Base-by-base conservation (phyloP, 345 rosid species). In the Acer saccharum region DNA sequence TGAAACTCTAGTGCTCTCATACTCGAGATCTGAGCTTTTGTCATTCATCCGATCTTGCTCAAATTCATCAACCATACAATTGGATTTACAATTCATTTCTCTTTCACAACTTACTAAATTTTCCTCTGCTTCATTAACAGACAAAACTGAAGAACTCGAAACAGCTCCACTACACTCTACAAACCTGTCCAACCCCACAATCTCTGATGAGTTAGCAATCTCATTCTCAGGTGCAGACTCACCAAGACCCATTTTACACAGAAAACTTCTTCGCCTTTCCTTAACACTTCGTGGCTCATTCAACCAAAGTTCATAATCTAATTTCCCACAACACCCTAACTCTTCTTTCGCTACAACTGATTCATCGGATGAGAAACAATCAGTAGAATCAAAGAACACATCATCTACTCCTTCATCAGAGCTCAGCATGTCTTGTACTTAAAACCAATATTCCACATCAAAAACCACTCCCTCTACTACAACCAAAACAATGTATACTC, bases 331-430 rank as follows among this genome's bases (percentile, higher is more conserved):
- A 74, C 70, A 63, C 21, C 32, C 74, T 41, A 79, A 62, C 63
- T 69, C 87, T 68, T 58, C 83, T 32, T 82, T 73, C 12, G 63
- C 76, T 60, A 39, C 84, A 76, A 78, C 72, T n/a, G 83, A 71
- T 70, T 72, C 83, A 71, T 74, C 88, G 39, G 43, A 4, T 21
- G 83, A 85, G 73, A 89, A 82, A 80, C 77, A 77, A 81, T 91
- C 97, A 18, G 64, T 68, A 39, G 90, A 87, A 81, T 94, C 98
- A 35, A 86, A 95, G 91, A 89, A 95, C 74, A 80, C 78, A 71
- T 92, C 95, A 74, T 39, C 76, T 72, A 85, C 89, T 64, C 65
- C 87, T 76, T 81, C 83, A 77, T 73, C 81, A 55, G 78, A 81
- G 69, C 73, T 84, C 88, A 68, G 80, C 97, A 95, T 93, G 73